Evolutionary conservation across 2,329 filamentous ascomycete genomes (phyloP).

Genomic region (Trichoderma koningiopsis): DNA sequence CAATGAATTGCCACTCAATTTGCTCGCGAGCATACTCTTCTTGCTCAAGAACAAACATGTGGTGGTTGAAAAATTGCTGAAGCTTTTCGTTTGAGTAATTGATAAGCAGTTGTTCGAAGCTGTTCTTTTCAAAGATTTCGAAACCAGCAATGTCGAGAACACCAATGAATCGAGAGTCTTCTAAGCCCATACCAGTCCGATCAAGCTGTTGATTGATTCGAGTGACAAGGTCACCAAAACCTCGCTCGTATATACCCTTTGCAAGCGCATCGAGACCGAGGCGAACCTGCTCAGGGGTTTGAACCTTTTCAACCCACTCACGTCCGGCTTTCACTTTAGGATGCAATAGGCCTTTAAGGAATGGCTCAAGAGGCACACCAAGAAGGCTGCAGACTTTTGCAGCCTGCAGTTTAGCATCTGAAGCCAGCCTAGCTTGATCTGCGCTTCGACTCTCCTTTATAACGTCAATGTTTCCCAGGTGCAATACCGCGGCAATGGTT

Average conservation of each 20-base stretch:
- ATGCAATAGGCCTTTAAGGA: slow-evolving; percentile 85
- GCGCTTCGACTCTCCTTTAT: slow-evolving; percentile 87
- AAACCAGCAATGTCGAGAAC: slow-evolving; percentile 99
- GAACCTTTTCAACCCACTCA: slow-evolving; percentile 98
- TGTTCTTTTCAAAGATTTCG: slow-evolving; percentile 97
- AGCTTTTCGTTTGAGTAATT: slow-evolving; percentile 99
- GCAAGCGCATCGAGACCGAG: slow-evolving; percentile 86
- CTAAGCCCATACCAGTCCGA: slow-evolving; percentile 76
- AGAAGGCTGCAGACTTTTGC: slow-evolving; percentile 80
- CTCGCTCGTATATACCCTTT: slow-evolving; percentile 96
- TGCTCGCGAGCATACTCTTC: slow-evolving; percentile 97
- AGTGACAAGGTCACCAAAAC: slow-evolving; percentile 88
- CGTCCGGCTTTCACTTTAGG: slow-evolving; percentile 92
- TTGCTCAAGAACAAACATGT: slow-evolving; percentile 99
- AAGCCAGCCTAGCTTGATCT: slow-evolving; percentile 82
- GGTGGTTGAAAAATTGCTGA: slow-evolving; percentile 99
- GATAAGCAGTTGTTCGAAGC: slow-evolving; percentile 98
- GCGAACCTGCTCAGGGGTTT: slow-evolving; percentile 94
- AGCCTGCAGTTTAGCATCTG: slow-evolving; percentile 74
- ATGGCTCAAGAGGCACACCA: slow-evolving; percentile 81
- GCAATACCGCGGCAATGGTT: slow-evolving; percentile 87
- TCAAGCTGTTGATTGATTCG: slow-evolving; percentile 93
- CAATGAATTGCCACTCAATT: slow-evolving; percentile 99
- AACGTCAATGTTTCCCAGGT: slow-evolving; percentile 89
- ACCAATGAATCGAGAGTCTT: slow-evolving; percentile 94